Evolutionary conservation across 352 stramenopile genomes (phyloP), one percentile per base, ranked within the genome.

Genomic region (Pythium myriotylum): DNA sequence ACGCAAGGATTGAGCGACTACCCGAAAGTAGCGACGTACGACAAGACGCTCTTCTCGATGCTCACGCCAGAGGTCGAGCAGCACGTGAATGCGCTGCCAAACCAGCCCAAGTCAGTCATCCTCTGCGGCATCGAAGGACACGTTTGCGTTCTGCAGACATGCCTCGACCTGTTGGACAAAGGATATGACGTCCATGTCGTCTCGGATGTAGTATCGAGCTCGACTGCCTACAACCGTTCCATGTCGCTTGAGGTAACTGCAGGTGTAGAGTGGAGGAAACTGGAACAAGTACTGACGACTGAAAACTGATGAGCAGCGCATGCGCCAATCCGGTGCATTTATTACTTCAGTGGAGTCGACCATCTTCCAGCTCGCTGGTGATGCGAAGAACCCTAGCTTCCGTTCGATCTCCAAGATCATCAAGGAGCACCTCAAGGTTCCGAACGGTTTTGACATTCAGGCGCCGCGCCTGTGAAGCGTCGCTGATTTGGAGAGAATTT

Each of bases 1-100:
- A 73, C 68, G 17, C 61, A 77, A n/a, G 72, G 86, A 57, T 53
- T 94, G 5, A 59, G 75, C 20, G 62, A 73, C 39, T 64, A 73
- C 41, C 57, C 72, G 23, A 68, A 73, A 49, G 61, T 80, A 37
- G 84, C 82, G 24, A 79, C 92, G 4, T 98, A 98, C 61, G 92
- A 98, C 79, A 99, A 99, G 85, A 99, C 96, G 70, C 81, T 96
- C 54, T 99, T 99, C 76, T 98, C 90, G 16, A 99, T 99, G 97
- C 73, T 98, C 39, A 98, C 95, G n/a, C 72, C 81, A 23, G 95
- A 99, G 59, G 91, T 98, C 13, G 73, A 85, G 27, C 59, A 71
- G 26, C 77, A 98, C 62, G 59, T 99, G 35, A 57, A 74, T 24
- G 57, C 39, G 14, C 67, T 66, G 37, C 71, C 77, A 52, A 61